Base-by-base conservation (phyloP, 768 basidiomycete species). In the Tylopilus vinaceipallidus region DNA sequence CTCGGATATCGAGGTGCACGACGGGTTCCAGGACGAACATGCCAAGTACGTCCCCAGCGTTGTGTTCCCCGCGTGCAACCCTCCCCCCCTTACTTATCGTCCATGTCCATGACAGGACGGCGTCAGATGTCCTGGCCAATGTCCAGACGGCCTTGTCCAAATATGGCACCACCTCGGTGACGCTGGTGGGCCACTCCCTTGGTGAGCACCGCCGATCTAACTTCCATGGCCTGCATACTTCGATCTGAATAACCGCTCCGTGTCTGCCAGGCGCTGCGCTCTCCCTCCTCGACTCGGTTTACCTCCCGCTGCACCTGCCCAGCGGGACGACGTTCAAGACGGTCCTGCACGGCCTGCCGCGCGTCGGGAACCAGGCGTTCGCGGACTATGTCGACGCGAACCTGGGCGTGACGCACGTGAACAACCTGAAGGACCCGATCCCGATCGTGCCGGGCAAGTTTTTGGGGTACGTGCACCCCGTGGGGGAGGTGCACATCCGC, bases 341-440 rank as follows among this genome's bases (percentile, higher is more conserved):
- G 3, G 40, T 70, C 35, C 24, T 49, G 8, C 73, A 68, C 38
- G 72, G 69, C 14, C 54, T 69, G n/a, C 72, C 71, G 10, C 61
- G 71, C 6, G 69, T 70, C 3, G 82, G 83, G 24, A 83, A 84
- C 61, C 71, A 78, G 59, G 78, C 69, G 0, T 86, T 83, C 52
- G 82, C 81, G 1, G 56, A 81, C 58, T 77, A 76, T 50, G 73
- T 82, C 38, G 78, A 83, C 52, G 58, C 69, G 14, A 66, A 76
- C 27, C 42, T 69, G 30, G 53, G 63, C 3, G 48, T 82, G 14
- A 80, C 73, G 13, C 82, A 75, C 49, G 73, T 84, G 59, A 82
- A 77, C 60, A 81, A 84, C 66, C 34, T 61, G 48, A 53, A 70
- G 27, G 75, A 77, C 39, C 61, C 63, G 2, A 38, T 76, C 10